phyloP scores from a whole-genome alignment of 768 basidiomycete genomes.

The Kwoniella bestiolae region DNA sequence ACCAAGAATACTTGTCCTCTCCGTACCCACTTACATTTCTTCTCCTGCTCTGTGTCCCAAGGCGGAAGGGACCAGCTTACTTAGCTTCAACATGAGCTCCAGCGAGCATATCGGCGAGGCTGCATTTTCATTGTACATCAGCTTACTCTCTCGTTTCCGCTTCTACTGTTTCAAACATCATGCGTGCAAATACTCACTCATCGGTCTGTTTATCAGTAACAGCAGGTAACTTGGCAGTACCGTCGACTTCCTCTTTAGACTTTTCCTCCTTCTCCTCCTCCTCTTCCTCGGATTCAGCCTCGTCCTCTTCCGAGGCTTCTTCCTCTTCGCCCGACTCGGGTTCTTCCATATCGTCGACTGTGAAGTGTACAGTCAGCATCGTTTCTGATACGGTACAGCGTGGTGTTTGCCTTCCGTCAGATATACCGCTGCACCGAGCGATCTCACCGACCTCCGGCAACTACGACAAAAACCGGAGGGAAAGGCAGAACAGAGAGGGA shows the following conservation, averaged over 20 bases:
- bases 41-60: too few relatives aligned
- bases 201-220: conserved; percentile 44
- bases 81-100: conserved; percentile 36
- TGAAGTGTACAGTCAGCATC: background rate
- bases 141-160: background rate
- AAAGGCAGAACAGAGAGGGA: background rate
- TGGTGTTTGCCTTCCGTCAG: too few relatives aligned
- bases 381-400: too few relatives aligned
- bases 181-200: conserved; percentile 52
- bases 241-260: conserved; percentile 29
- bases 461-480: too few relatives aligned
- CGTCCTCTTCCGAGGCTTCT: conserved; percentile 59
- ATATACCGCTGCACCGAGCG: too few relatives aligned
- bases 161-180: too few relatives aligned
- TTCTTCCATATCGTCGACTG: conserved; percentile 71
- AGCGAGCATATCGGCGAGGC: conserved; percentile 51
- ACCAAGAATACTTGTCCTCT: background rate
- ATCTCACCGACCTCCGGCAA: too few relatives aligned
- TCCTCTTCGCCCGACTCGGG: conserved; percentile 62
- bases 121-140: conserved; percentile 24
- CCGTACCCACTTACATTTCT: too few relatives aligned
- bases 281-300: conserved; percentile 60
- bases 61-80: conserved; percentile 10
- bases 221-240: conserved; percentile 33
- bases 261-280: conserved; percentile 53